Evolutionary conservation across 495 filamentous ascomycete species (phyloP), one percentile per base, ranked within the genome.

Genomic region (Penicillium egyptiacum): DNA sequence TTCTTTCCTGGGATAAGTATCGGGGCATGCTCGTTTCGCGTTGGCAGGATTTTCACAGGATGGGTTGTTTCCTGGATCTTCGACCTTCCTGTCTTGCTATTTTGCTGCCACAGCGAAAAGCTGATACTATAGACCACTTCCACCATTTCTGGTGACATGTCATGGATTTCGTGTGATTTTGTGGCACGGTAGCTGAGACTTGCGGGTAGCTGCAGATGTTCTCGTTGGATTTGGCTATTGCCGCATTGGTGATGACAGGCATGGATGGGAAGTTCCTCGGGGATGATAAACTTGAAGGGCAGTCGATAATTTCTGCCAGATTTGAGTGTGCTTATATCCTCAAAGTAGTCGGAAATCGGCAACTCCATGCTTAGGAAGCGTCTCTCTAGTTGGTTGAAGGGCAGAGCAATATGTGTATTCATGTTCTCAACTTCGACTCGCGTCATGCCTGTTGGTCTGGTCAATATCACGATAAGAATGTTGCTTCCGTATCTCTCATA

Each of bases 131-230:
- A 58, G 0, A 16, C 22, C 11, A 58, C 33, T n/a, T 45, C 9
- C 19, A 31, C 43, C 31, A 41, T 47, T 3, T 45, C 20, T 17
- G 56, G 56, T 14, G 56, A 41, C 56, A 58, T 58, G 25, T 58
- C 56, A 5, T 47, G 48, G 2, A 7, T 3, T 12, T 28, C 16
- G 1, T 30, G 11, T 4, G 19, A 33, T 11, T 53, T 41, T 12
- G 30, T 31, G 2, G 14, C 23, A 7, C 33, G 31, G n/a, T 47
- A 22, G 33, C 42, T 26, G 10, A 58, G 42, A 46, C 42, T 53
- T 22, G 50, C 22, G 12, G 50, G 56, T 4, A 53, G 41, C 5
- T 43, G 49, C 5, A 58, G 42, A n/a, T 58, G 56, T 58, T 58
- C 49, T 12, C 53, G 22, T n/a, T 48, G 43, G 22, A 53, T 20